These are phyloP conservation scores for Lagerstroemia speciosa DNA, from an alignment of 345 rosid species.

Conservation along the genomic window DNA sequence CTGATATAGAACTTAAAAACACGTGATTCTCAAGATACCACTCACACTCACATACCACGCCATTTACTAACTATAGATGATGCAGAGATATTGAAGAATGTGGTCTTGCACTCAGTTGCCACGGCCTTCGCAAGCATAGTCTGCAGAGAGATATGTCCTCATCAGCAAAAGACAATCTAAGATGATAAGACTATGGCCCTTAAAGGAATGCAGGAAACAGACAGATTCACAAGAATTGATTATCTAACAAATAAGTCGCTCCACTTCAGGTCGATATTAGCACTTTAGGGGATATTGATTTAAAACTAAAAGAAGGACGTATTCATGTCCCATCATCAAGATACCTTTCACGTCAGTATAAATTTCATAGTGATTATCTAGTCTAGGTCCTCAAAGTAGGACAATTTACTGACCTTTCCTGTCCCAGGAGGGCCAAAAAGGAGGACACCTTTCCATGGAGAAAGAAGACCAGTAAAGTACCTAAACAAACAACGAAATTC, in stretches of 20 bases:
- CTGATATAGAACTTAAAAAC: not conserved
- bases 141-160: conserved; percentile 29
- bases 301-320: no score
- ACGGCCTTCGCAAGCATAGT: conserved; percentile 99
- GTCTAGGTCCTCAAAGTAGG: not conserved
- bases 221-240: not conserved
- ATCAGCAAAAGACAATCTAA: not conserved
- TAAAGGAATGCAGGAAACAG: not conserved
- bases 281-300: not conserved
- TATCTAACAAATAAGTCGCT: not conserved
- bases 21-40: not conserved
- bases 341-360: not conserved
- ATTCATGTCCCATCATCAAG: no score
- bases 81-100: conserved; percentile 95
- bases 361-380: not conserved
- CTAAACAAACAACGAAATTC: conserved; percentile 25
- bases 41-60: conserved; percentile 53
- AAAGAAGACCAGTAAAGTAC: conserved; percentile 82
- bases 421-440: conserved; percentile 98
- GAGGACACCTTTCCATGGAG: conserved; percentile 99
- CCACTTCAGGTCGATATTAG: not conserved
- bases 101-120: conserved; percentile 96
- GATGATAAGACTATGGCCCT: not conserved
- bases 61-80: conserved; percentile 98
- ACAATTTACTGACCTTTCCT: conserved; percentile 60